phyloP scores from a whole-genome alignment of 257 asterid species.

The Ligustrum vulgare region DNA sequence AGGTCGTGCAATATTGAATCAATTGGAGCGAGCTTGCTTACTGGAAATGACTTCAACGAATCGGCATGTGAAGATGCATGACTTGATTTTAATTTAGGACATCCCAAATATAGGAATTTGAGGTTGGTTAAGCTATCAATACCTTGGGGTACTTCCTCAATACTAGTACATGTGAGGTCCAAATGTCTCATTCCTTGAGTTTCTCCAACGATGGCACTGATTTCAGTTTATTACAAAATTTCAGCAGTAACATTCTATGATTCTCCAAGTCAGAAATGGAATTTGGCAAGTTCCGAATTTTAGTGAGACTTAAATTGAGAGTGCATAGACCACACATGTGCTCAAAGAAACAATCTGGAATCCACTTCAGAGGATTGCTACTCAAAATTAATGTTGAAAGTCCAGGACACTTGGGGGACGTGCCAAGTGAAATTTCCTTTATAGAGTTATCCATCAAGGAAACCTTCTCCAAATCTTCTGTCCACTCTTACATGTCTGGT shows the following conservation, averaged over 20 bases:
- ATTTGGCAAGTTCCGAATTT: background rate
- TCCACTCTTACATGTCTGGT: background rate
- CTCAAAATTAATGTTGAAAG: slow-evolving; percentile 16
- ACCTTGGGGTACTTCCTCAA: slow-evolving; percentile 4
- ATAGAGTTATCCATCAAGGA: background rate
- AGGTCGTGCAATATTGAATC: slow-evolving; percentile 25
- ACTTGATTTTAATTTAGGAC: background rate
- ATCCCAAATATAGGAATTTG: slow-evolving; percentile 25
- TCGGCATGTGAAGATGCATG: background rate
- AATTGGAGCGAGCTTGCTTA: slow-evolving; percentile 20
- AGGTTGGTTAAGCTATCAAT: slow-evolving; percentile 25
- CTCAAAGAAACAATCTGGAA: background rate
- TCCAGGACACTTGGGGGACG: background rate
- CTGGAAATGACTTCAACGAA: slow-evolving; percentile 1
- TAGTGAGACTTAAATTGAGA: background rate
- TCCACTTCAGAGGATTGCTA: background rate
- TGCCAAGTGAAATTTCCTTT: background rate
- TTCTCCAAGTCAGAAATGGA: slow-evolving; percentile 16
- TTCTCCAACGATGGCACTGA: slow-evolving; percentile 16
- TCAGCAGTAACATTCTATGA: slow-evolving; percentile 11
- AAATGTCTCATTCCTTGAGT: slow-evolving; percentile 16
- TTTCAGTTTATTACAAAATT: background rate
- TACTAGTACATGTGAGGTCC: background rate
- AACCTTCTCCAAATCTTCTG: slow-evolving; percentile 10
- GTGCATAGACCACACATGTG: slow-evolving; percentile 6